Base-by-base conservation (phyloP, 441 rosid genomes). In the Adansonia gregorii region DNA sequence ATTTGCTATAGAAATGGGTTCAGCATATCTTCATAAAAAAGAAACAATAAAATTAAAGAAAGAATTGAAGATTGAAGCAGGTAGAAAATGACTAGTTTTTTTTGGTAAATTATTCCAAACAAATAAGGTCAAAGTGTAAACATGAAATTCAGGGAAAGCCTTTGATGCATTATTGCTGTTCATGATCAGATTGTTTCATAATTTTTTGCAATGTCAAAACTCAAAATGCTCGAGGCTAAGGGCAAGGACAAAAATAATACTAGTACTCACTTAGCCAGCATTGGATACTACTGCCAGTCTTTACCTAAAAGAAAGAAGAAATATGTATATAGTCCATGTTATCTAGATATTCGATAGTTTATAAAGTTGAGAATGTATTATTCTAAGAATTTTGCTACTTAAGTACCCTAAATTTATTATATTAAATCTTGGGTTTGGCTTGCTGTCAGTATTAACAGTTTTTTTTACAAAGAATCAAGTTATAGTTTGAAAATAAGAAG, bases 1-100 rank as follows among this genome's bases (percentile, higher is more conserved):
- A 82, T 87, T 82, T 85, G 80, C 77, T 64, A 61, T 76, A 78
- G 20, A 75, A 82, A 76, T 79, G 79, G 83, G 49, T 51, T 78
- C 63, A 31, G 39, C 77, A 49, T 55, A 79, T 78, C 69, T 60
- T 78, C 56, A 75, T 19, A 69, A 49, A 49, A 14, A 27, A 20
- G 27, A 9, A 49, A 12, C 14, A 48, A 48, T 48, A 48, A 48
- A 2, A 60, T 22, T 22, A 39, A 60, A 48, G 8, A 41, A 69
- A 22, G 4, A 10, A 45, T 20, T 49, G 8, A 41, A 41, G n/a
- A 70, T 41, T 41, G 1, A 8, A 8, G 12, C 24, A 49, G 41
- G 41, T 51, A 14, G 66, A 61, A 64, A 64, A 64, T 35, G 66
- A 27, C 66, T 4, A 12, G 41, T 35, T 35, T 35, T 35, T 41